Evolutionary conservation across 2,329 filamentous ascomycete genomes (phyloP).

Genomic region (Penicillium sp.): DNA sequence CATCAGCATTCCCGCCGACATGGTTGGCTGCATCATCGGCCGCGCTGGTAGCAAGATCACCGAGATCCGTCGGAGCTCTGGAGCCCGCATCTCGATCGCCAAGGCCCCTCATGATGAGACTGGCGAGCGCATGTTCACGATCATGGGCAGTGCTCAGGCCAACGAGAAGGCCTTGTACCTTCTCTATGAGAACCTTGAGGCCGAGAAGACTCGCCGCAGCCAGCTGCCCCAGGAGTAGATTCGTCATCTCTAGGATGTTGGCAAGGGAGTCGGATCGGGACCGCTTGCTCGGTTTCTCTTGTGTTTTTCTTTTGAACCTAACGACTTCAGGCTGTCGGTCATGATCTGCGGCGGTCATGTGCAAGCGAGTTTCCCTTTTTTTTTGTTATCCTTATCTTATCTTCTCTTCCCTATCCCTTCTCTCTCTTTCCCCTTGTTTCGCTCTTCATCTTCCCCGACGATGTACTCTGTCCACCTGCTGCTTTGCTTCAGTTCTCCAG

Average conservation of each 20-base stretch:
- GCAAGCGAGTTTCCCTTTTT: conserved; percentile 27
- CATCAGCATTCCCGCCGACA: conserved; percentile 98
- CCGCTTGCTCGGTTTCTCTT: conserved; percentile 20
- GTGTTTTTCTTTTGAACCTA: conserved; percentile 24
- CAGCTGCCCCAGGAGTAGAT: conserved; percentile 65
- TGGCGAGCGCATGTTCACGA: conserved; percentile 99
- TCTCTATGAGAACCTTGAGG: conserved; percentile 97
- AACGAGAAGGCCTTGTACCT: conserved; percentile 97
- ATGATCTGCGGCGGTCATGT: conserved; percentile 33
- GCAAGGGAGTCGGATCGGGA: conserved; percentile 21
- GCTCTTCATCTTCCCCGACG: conserved; percentile 15
- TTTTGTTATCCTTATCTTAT: conserved; percentile 20
- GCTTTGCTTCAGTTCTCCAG: conserved; percentile 24
- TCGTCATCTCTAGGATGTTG: conserved; percentile 1
- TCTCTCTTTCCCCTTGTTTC: conserved; percentile 10
- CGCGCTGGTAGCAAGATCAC: conserved; percentile 95
- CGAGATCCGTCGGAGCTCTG: conserved; percentile 96
- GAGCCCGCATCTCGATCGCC: conserved; percentile 95
- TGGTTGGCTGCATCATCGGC: conserved; percentile 99
- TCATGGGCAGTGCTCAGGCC: conserved; percentile 89
- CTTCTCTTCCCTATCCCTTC: conserved; percentile 2
- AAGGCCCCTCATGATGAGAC: conserved; percentile 97
- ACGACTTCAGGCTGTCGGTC: conserved; percentile 33
- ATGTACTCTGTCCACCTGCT: conserved; percentile 8
- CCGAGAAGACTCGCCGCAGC: conserved; percentile 97